Conservation (phyloP, 2,329 filamentous ascomycete species). For the Podosphaera fusca region DNA sequence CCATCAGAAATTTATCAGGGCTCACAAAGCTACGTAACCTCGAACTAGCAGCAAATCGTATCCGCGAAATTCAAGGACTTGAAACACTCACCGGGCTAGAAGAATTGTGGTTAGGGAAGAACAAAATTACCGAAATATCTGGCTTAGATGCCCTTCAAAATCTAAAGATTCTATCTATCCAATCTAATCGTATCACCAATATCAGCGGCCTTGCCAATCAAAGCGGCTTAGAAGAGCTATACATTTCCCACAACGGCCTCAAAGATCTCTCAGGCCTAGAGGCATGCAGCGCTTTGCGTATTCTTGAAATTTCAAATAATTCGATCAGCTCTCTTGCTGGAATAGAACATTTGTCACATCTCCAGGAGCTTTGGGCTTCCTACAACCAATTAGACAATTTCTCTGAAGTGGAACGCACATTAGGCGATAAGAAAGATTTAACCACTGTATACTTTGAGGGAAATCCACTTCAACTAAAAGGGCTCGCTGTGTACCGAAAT, state of each 20-base stretch:
- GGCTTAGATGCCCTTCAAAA: slow-evolving; percentile 54
- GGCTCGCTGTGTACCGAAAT: slow-evolving; percentile 75
- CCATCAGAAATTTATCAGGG: slow-evolving; percentile 63
- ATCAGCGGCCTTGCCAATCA: slow-evolving; percentile 55
- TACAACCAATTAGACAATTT: slow-evolving; percentile 69
- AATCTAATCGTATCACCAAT: slow-evolving; percentile 74
- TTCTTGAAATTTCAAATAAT: slow-evolving; percentile 82
- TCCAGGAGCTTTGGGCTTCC: slow-evolving; percentile 89
- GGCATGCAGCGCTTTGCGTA: slow-evolving; percentile 39
- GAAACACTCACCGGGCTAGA: slow-evolving; percentile 57
- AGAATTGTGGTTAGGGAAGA: slow-evolving; percentile 86
- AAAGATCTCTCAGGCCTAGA: slow-evolving; percentile 50
- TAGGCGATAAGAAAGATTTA: slow-evolving; percentile 57
- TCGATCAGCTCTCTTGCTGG: slow-evolving; percentile 53
- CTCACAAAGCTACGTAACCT: slow-evolving; percentile 57
- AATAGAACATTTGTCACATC: slow-evolving; percentile 38
- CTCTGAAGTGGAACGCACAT: slow-evolving; percentile 52
- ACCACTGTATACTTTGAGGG: slow-evolving; percentile 93
- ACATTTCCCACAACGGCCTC: slow-evolving; percentile 87
- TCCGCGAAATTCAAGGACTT: slow-evolving; percentile 70
- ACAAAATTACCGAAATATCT: slow-evolving; percentile 72
- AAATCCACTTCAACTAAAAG: slow-evolving; percentile 62
- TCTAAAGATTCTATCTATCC: slow-evolving; percentile 74
- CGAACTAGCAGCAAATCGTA: slow-evolving; percentile 79
- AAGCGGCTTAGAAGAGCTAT: slow-evolving; percentile 67